Conservation (phyloP, 176 grass and related monocot species). For the Triticum urartu region DNA sequence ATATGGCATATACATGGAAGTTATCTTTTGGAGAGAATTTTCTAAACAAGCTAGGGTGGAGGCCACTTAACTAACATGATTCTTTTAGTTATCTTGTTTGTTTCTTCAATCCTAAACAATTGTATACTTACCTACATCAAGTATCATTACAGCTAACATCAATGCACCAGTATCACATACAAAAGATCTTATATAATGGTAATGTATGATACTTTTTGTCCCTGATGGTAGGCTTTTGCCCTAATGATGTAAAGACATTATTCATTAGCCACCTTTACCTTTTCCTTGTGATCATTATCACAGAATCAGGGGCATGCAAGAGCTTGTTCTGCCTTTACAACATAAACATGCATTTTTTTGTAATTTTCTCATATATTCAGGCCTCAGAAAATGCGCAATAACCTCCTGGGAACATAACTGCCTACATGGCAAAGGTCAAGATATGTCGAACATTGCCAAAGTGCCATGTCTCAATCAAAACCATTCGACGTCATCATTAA, state of each 20-base stretch:
- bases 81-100: neutral
- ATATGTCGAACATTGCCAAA: too few relatives aligned
- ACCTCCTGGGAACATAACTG: neutral
- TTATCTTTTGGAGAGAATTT: too few relatives aligned
- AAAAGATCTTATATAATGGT: neutral
- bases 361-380: neutral
- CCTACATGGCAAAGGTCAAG: too few relatives aligned
- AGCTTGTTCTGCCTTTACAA: neutral
- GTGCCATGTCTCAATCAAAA: too few relatives aligned
- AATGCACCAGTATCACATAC: neutral
- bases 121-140: neutral
- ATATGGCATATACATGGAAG: too few relatives aligned
- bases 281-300: conserved; percentile 30
- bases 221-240: neutral
- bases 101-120: neutral
- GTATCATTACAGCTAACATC: neutral
- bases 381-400: neutral
- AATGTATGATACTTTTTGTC: conserved; percentile 23
- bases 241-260: conserved; percentile 23
- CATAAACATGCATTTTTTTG: neutral
- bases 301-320: conserved; percentile 16
- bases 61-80: neutral
- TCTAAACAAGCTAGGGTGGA: neutral
- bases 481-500: too few relatives aligned
- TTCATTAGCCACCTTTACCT: neutral